Percentiles rank a stretch among this genome's conserved stretches.
Evolutionary conservation across 768 basidiomycete genomes (phyloP).

Genomic region (Tricholoma flavovirens): DNA sequence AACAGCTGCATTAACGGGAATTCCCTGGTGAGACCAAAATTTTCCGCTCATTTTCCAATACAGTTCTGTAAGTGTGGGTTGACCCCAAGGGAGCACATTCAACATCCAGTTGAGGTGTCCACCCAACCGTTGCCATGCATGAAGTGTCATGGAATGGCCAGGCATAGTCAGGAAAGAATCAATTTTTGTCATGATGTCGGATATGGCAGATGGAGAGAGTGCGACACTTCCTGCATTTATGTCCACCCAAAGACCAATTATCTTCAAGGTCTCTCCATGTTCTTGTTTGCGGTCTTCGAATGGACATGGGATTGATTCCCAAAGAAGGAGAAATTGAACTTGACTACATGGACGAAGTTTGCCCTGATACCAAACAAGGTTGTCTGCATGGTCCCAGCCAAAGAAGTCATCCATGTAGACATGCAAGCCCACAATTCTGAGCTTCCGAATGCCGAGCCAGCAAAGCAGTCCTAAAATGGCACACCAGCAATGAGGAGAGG

Average conservation of each 20-base stretch:
- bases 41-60: too few relatives aligned
- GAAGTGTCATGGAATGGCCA: not conserved
- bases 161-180: not conserved
- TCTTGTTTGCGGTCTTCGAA: too few relatives aligned
- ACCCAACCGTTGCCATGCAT: not conserved
- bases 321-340: not conserved
- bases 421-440: constrained; percentile 16
- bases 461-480: constrained; percentile 17
- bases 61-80: not conserved
- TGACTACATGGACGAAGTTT: not conserved
- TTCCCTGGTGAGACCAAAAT: too few relatives aligned
- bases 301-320: too few relatives aligned
- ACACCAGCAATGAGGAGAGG: not conserved
- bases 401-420: constrained; percentile 15
- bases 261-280: too few relatives aligned
- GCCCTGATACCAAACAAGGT: not conserved
- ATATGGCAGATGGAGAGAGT: too few relatives aligned
- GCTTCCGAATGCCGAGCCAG: constrained; percentile 18
- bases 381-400: constrained; percentile 21
- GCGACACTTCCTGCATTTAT: too few relatives aligned
- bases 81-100: not conserved
- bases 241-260: too few relatives aligned
- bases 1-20: too few relatives aligned
- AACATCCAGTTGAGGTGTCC: not conserved
- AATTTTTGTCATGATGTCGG: not conserved